phyloP scores from a whole-genome alignment of 352 stramenopile species.

The Pythium brachiatum region DNA sequence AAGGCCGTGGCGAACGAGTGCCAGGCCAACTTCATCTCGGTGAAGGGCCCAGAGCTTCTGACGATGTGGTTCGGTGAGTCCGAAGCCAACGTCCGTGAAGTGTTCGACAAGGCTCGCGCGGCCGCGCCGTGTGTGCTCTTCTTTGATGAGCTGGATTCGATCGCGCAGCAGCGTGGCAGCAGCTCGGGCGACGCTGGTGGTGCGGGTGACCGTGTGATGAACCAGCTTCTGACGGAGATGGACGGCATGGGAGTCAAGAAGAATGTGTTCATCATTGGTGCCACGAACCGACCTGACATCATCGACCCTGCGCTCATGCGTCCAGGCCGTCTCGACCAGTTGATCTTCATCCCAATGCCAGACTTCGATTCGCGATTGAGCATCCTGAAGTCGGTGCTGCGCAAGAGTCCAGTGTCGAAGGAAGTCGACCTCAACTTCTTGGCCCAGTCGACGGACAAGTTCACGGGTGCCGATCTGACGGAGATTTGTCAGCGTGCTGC shows the following conservation, averaged over 20 bases:
- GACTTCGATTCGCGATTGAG: conserved; percentile 95
- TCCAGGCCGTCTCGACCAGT: conserved; percentile 93
- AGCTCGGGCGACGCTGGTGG: conserved; percentile 94
- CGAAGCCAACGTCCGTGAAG: conserved; percentile 98
- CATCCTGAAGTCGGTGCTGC: conserved; percentile 95
- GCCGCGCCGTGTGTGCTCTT: conserved; percentile 98
- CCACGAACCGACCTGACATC: conserved; percentile 95
- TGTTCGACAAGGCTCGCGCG: conserved; percentile 98
- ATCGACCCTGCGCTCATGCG: conserved; percentile 98
- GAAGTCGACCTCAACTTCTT: conserved; percentile 98
- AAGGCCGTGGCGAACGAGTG: conserved; percentile 99
- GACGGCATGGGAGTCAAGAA: conserved; percentile 99
- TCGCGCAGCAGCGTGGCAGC: conserved; percentile 96
- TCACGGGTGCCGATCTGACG: conserved; percentile 99
- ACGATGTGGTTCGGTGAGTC: conserved; percentile 99
- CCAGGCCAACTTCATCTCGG: conserved; percentile 99
- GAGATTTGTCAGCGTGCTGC: conserved; percentile 99
- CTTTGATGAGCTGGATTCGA: conserved; percentile 99
- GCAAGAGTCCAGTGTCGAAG: conserved; percentile 97
- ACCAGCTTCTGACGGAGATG: conserved; percentile 99
- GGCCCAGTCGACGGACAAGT: conserved; percentile 97
- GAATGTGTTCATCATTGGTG: conserved; percentile 99
- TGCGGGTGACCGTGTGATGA: conserved; percentile 99
- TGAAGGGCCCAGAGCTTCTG: conserved; percentile 99
- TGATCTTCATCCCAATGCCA: conserved; percentile 97